Percentiles rank a stretch among this genome's conserved stretches.
Conservation (phyloP, 1,284 basidiomycete species). For the Pseudozyma sp. region DNA sequence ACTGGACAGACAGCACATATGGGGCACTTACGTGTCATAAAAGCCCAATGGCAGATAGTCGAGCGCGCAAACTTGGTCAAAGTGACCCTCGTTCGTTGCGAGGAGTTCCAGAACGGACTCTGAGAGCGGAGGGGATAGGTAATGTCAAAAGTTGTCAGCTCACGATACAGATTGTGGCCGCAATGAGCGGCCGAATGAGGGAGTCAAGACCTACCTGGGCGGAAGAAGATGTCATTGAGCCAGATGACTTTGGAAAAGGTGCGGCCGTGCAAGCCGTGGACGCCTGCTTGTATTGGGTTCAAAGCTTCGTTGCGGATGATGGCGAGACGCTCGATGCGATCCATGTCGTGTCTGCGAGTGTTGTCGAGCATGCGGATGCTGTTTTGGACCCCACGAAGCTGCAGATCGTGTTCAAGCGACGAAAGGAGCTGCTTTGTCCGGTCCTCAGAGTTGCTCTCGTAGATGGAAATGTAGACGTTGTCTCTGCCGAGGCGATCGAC, state of each 20-base stretch:
- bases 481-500: conserved; percentile 70
- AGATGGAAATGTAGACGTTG: conserved; percentile 74
- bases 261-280: conserved; percentile 23
- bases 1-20: no score
- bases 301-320: conserved; percentile 54
- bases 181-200: conserved; percentile 44
- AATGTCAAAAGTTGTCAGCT: no score
- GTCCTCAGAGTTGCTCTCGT: conserved; percentile 74
- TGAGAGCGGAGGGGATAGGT: no score
- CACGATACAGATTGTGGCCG: no score
- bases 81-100: conserved; percentile 71
- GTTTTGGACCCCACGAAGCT: conserved; percentile 25
- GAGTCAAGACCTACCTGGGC: conserved; percentile 9
- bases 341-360: conserved; percentile 27
- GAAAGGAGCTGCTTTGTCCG: conserved; percentile 70
- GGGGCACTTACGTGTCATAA: conserved; percentile 70
- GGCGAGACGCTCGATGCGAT: conserved; percentile 54
- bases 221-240: conserved; percentile 57
- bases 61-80: conserved; percentile 74
- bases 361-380: conserved; percentile 42
- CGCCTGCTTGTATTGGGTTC: conserved; percentile 37
- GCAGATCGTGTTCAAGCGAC: conserved; percentile 68
- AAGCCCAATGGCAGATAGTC: conserved; percentile 72
- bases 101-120: conserved; percentile 71
- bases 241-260: conserved; percentile 51